phyloP scores from a whole-genome alignment of 139 green algal genomes.

The Chlamydomonas incerta region DNA sequence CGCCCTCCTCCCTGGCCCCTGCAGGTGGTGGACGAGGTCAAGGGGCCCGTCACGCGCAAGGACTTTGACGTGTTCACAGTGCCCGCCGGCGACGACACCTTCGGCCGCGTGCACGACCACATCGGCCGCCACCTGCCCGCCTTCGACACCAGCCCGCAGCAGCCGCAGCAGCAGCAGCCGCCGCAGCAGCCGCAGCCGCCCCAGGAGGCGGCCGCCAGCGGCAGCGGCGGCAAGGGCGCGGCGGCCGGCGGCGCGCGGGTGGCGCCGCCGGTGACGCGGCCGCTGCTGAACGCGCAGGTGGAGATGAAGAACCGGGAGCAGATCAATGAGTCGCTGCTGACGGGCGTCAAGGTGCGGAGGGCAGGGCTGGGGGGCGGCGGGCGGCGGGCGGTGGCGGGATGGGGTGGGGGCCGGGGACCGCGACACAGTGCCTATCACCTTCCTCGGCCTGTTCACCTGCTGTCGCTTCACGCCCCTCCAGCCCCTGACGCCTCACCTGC shows the following conservation, averaged over 20 bases:
- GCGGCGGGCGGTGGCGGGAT: too few species aligned
- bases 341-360: conserved; percentile 76
- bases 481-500: too few species aligned
- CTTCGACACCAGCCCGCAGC: background rate
- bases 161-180: conserved; percentile 15
- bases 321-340: conserved; percentile 80
- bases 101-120: conserved; percentile 72
- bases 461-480: background rate
- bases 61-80: conserved; percentile 78
- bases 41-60: conserved; percentile 82
- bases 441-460: too few species aligned
- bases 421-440: too few species aligned
- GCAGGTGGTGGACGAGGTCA: conserved; percentile 80
- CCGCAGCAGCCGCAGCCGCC: conserved; percentile 11
- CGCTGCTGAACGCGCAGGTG: conserved; percentile 71
- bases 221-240: background rate
- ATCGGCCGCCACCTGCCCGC: conserved; percentile 50
- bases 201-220: background rate
- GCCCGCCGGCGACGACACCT: conserved; percentile 48
- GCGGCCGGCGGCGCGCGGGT: conserved; percentile 19
- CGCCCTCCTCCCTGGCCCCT: background rate
- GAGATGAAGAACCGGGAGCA: conserved; percentile 84
- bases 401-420: too few species aligned
- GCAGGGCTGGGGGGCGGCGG: background rate
- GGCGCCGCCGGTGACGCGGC: conserved; percentile 31